Evolutionary conservation across 1,284 basidiomycete genomes (phyloP), one percentile per base, ranked within the genome.

Genomic region (Exobasidium cylindrosporum): DNA sequence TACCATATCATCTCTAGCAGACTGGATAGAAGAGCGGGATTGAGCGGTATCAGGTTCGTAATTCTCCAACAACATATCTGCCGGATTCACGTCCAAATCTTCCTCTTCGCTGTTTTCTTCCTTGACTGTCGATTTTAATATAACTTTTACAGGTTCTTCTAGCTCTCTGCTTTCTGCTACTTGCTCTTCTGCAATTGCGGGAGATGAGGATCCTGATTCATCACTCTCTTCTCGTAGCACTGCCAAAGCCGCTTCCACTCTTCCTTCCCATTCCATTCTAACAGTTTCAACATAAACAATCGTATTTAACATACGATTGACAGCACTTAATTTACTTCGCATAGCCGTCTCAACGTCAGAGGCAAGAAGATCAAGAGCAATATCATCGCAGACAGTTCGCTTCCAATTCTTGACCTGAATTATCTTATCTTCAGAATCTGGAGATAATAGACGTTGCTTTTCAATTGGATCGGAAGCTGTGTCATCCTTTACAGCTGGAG

Each of bases 231-330:
- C 63, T 24, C 69, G 52, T 14, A 53, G 30, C 30, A 55, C 70
- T 13, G 85, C 86, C 45, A 97, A 81, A 49, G 85, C 81, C 55
- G 82, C 80, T 58, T 84, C 89, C 29, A 97, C 89, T 72, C 87
- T 88, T 78, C 91, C 90, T 79, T 97, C 90, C 93, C 95, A 98
- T 81, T 98, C 96, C 72, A 90, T 89, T 81, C 96, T 88, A 28
- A 97, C 91, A 82, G 96, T 96, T 83, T 98, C 96, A 35, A 92
- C 89, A 81, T 98, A 98, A 64, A 92, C 85, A 69, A 99, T 96
- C 26, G 93, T 97, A 79, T 97, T 97, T 82, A 96, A 91, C 88
- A 98, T 89, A 46, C 96, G 89, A 63, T 93, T 91, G 53, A 97
- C 90, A 65, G 89, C 92, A 81, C 94, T 94, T 66, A 94, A 87